These are phyloP conservation scores for Patellifolia procumbens DNA, from an alignment of 179 eudicot species.

Conservation along the genomic window DNA sequence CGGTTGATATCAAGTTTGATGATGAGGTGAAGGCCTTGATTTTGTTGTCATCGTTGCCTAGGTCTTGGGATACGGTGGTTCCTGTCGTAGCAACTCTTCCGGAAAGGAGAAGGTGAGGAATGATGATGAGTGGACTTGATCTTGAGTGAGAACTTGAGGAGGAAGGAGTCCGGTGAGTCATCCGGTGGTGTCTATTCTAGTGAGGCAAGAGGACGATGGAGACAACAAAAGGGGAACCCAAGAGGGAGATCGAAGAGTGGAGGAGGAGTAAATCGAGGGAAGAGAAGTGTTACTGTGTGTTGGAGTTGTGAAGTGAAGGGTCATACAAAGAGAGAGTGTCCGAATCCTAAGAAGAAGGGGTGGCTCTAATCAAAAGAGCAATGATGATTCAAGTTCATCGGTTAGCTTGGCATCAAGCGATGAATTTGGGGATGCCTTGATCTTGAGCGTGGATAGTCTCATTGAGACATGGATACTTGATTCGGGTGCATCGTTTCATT, in stretches of 20 bases:
- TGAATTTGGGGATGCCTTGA: neutral
- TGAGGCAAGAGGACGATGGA: neutral
- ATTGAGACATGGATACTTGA: conserved; percentile 21
- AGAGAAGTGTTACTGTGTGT: neutral
- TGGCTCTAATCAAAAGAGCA: neutral
- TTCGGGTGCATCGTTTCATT: conserved; percentile 17
- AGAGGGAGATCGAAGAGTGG: neutral
- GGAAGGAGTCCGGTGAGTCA: neutral
- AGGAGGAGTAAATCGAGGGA: neutral
- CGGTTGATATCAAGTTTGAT: conserved; percentile 8
- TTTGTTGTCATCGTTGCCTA: neutral
- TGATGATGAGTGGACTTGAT: neutral
- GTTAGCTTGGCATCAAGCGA: neutral
- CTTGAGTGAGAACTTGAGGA: neutral
- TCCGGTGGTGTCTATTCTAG: neutral
- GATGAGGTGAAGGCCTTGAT: conserved; percentile 14
- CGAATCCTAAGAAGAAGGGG: conserved; percentile 3
- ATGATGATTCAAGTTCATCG: neutral
- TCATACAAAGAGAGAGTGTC: neutral
- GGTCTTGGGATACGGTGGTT: neutral
- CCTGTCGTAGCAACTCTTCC: neutral
- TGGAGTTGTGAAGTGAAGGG: neutral
- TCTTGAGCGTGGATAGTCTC: conserved; percentile 1
- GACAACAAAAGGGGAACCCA: neutral
- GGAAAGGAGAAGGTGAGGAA: neutral